Conservation (phyloP, 1,139 yeast species). For the Debaryomyces subglobosus region DNA sequence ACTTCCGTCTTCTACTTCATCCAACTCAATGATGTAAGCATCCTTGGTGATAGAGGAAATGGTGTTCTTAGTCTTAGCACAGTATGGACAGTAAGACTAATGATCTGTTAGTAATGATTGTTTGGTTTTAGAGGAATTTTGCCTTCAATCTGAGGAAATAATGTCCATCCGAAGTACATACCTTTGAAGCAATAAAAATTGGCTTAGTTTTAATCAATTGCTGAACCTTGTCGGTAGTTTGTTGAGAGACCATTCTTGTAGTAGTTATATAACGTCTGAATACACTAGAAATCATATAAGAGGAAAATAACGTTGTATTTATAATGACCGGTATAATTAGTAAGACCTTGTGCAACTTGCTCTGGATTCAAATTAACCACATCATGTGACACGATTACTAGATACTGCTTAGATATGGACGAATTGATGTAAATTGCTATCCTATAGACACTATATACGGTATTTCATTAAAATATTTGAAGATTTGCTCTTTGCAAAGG, state of each 20-base stretch:
- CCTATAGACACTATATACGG: not conserved
- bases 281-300: constrained; percentile 13
- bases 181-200: constrained; percentile 84
- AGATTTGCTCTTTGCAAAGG: too few species aligned
- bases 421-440: not conserved
- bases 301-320: not conserved
- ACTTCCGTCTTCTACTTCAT: constrained; percentile 45
- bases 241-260: constrained; percentile 46
- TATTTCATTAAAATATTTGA: not conserved
- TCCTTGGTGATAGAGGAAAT: constrained; percentile 53
- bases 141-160: not conserved
- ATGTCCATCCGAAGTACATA: constrained; percentile 22
- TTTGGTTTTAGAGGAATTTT: not conserved
- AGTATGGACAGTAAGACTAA: constrained; percentile 66
- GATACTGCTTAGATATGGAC: not conserved
- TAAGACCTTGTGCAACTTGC: not conserved
- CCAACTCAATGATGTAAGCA: constrained; percentile 69
- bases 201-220: constrained; percentile 65
- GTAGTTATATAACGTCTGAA: constrained; percentile 15
- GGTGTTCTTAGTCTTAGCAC: constrained; percentile 64
- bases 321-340: not conserved
- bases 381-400: not conserved
- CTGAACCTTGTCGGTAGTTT: constrained; percentile 60
- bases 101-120: constrained; percentile 20
- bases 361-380: not conserved